Conservation (phyloP, 1,139 yeast species). For the Pichia sp. region DNA sequence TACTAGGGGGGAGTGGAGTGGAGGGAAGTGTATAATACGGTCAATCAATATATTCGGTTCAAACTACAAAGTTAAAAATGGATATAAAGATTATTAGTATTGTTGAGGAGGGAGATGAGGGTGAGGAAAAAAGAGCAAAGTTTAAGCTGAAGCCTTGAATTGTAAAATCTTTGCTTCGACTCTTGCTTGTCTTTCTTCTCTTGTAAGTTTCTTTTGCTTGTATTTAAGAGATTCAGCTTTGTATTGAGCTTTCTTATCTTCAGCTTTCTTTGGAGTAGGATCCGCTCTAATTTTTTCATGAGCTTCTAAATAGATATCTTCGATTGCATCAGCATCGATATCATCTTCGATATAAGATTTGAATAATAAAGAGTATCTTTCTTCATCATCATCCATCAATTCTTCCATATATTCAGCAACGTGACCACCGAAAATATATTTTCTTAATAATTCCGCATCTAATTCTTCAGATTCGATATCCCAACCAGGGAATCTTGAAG, state of each 20-base stretch:
- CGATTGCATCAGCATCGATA: conserved; percentile 93
- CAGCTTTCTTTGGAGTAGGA: conserved; percentile 86
- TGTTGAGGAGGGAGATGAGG: neutral
- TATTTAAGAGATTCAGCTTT: conserved; percentile 93
- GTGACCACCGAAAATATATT: conserved; percentile 98
- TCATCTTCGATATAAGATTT: conserved; percentile 95
- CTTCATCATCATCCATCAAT: conserved; percentile 99
- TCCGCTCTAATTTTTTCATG: conserved; percentile 95
- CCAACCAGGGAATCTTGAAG: conserved; percentile 99
- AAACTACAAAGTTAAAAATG: no score
- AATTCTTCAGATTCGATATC: conserved; percentile 98
- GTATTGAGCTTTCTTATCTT: conserved; percentile 96
- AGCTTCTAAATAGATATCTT: conserved; percentile 92
- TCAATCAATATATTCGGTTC: no score
- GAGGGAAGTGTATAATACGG: no score
- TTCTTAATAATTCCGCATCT: conserved; percentile 90
- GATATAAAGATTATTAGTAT: no score
- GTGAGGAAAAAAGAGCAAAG: neutral
- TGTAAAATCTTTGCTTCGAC: conserved; percentile 90
- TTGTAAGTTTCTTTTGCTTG: conserved; percentile 84
- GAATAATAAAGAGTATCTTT: conserved; percentile 95
- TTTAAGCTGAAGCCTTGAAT: conserved; percentile 43
- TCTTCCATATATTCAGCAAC: conserved; percentile 99
- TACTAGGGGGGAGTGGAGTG: no score
- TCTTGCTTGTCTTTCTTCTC: conserved; percentile 83